Conservation (phyloP, 2,329 filamentous ascomycete genomes). For the Pestalotiopsis sp. region DNA sequence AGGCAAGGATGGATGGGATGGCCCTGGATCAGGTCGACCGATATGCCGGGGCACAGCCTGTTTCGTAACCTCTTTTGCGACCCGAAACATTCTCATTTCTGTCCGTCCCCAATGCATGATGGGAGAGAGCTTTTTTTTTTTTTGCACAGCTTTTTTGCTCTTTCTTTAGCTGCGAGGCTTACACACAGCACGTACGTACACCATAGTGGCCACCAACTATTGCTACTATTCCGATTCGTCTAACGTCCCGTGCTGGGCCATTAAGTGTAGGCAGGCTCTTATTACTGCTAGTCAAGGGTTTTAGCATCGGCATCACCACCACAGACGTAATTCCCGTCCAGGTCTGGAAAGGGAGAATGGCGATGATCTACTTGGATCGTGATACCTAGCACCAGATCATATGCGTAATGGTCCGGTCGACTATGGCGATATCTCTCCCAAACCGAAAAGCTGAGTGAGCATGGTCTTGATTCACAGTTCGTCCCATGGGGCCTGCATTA, state of each 20-base stretch:
- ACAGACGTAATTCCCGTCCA: too few species aligned
- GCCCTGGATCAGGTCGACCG: not conserved
- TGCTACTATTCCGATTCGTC: not conserved
- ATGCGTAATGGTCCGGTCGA: too few species aligned
- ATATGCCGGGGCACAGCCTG: not conserved
- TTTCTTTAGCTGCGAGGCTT: not conserved
- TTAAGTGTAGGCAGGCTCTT: too few species aligned
- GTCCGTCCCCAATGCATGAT: slow-evolving; percentile 2
- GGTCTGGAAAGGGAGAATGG: too few species aligned
- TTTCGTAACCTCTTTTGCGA: slow-evolving; percentile 9
- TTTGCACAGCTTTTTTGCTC: not conserved
- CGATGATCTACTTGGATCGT: too few species aligned
- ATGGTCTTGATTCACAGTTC: not conserved
- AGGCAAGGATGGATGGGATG: not conserved
- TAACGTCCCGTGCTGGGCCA: too few species aligned
- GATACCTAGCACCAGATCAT: too few species aligned
- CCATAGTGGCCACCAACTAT: not conserved
- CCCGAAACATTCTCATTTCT: slow-evolving; percentile 11
- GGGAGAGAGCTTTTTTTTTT: not conserved
- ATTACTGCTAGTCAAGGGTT: too few species aligned
- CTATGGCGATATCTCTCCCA: too few species aligned
- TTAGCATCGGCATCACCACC: too few species aligned
- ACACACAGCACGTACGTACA: not conserved
- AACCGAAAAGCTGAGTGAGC: not conserved
- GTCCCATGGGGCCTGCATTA: not conserved